Evolutionary conservation across 139 green algal genomes (phyloP).

Genomic region (Chlamydomonas sp.): DNA sequence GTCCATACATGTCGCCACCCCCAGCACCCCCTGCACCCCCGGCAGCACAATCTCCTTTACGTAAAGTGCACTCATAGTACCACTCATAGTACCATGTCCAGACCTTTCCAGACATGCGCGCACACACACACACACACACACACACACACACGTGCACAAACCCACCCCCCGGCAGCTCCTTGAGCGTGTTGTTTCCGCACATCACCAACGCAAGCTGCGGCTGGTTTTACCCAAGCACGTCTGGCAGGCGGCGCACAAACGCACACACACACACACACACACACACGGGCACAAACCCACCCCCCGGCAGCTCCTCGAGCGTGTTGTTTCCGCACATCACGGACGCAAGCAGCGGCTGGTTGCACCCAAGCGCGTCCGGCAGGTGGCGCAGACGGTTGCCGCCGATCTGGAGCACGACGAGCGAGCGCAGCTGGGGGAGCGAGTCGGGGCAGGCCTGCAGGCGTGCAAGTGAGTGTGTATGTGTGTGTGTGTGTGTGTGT

Average conservation of each 20-base stretch:
- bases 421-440: constrained; percentile 6
- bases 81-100: no score
- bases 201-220: constrained; percentile 19
- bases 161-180: constrained; percentile 21
- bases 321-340: constrained; percentile 27
- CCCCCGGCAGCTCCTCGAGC: constrained; percentile 21
- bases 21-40: not conserved
- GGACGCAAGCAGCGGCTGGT: constrained; percentile 24
- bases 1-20: not conserved
- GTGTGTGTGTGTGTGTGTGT: constrained; percentile 3
- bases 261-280: no score
- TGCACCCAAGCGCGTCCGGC: constrained; percentile 23
- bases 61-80: no score
- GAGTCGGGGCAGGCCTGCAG: constrained; percentile 13
- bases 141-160: no score
- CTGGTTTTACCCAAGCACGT: constrained; percentile 24
- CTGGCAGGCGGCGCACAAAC: constrained; percentile 29
- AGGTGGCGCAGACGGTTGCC: constrained; percentile 15
- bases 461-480: not conserved
- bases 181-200: constrained; percentile 27
- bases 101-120: no score
- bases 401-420: constrained; percentile 1
- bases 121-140: no score
- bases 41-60: no score
- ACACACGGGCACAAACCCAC: no score